Conservation (phyloP, 345 rosid genomes). For the Lenwebbia sp. region DNA sequence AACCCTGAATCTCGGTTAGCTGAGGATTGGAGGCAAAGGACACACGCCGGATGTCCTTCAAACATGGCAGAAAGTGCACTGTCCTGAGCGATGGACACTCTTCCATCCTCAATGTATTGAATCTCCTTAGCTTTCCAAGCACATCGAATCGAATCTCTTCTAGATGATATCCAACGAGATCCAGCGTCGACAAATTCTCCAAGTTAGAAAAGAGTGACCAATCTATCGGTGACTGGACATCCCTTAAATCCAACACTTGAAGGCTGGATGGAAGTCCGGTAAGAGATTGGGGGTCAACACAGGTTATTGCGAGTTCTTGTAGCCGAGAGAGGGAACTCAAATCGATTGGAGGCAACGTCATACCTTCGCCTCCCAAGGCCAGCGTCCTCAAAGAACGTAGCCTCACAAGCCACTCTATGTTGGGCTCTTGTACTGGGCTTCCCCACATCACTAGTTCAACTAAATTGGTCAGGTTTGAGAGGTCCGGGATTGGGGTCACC, state of each 20-base stretch:
- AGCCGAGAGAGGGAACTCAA: neutral
- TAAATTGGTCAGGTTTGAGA: neutral
- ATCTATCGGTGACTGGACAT: too few relatives aligned
- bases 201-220: too few relatives aligned
- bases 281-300: neutral
- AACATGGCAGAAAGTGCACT: neutral
- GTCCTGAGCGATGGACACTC: fast-evolving
- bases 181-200: neutral
- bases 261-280: neutral
- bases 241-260: neutral
- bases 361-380: neutral
- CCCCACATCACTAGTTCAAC: too few relatives aligned
- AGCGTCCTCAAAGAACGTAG: neutral
- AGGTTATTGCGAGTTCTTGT: neutral
- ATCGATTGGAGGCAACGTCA: neutral
- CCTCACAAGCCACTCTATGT: neutral
- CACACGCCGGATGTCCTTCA: neutral
- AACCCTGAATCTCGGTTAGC: neutral
- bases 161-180: fast-evolving
- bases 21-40: fast-evolving
- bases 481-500: neutral
- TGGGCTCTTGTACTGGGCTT: neutral
- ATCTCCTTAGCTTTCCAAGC: neutral
- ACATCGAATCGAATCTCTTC: neutral
- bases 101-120: fast-evolving